A percentile compares a stretch with the other conserved stretches of the same genome.
Evolutionary conservation across 768 basidiomycete species (phyloP).

Genomic region (Tricholoma terreum): DNA sequence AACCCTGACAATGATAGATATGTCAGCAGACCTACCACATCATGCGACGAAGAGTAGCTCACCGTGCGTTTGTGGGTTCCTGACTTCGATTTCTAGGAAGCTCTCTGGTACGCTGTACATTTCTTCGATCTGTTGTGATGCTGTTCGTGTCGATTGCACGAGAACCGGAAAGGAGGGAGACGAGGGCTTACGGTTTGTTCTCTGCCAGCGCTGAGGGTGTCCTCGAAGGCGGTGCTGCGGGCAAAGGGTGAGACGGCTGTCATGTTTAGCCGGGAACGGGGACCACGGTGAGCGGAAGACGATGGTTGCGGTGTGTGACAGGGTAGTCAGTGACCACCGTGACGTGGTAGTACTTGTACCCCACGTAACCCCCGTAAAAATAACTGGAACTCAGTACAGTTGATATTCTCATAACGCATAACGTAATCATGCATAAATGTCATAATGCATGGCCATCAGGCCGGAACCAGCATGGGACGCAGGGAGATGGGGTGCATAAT

Average conservation of each 20-base stretch:
- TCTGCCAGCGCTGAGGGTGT: constrained; percentile 44
- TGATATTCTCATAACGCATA: no score
- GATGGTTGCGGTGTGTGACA: background rate
- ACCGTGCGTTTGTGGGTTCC: constrained; percentile 98
- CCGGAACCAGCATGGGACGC: no score
- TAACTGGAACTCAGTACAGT: no score
- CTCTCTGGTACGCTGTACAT: constrained; percentile 98
- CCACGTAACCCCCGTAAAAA: no score
- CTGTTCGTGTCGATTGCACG: constrained; percentile 26
- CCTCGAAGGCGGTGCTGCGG: constrained; percentile 56
- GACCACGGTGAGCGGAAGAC: background rate
- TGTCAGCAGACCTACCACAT: constrained; percentile 1
- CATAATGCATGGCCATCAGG: no score
- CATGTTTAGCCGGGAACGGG: constrained; percentile 16
- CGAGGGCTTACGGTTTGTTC: constrained; percentile 53
- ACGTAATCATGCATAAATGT: no score
- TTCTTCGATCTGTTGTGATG: constrained; percentile 76
- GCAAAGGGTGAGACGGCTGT: constrained; percentile 59
- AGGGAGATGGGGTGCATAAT: no score
- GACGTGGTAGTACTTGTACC: no score
- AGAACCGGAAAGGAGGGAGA: constrained; percentile 8
- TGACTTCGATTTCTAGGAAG: constrained; percentile 95
- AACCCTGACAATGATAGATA: constrained; percentile 53
- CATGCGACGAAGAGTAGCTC: constrained; percentile 17
- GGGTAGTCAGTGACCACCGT: no score